These are phyloP conservation scores for Calocybe gangraenosa DNA, from an alignment of 768 basidiomycete species.

Conservation along the genomic window DNA sequence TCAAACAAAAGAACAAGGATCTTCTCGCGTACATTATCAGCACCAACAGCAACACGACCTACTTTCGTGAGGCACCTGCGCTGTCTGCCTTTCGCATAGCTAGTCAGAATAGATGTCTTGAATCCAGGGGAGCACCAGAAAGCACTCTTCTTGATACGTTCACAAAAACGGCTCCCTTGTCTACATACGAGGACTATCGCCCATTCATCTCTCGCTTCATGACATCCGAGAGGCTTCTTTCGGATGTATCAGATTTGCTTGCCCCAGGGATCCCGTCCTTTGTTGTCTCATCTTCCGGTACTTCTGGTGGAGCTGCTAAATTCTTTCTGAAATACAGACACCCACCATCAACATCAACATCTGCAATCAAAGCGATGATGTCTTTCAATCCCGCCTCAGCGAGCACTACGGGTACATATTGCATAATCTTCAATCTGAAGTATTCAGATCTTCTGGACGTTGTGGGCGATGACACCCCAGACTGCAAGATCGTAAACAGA, in stretches of 20 bases:
- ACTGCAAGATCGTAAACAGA: background rate
- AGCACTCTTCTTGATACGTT: background rate
- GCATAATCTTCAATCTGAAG: slow-evolving; percentile 6
- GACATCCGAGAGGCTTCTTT: slow-evolving; percentile 1
- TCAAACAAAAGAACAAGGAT: background rate
- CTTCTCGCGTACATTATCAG: slow-evolving; percentile 2
- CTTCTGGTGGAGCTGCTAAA: slow-evolving; percentile 12
- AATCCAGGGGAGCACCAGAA: background rate
- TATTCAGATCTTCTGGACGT: slow-evolving; percentile 6
- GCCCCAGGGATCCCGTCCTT: slow-evolving; percentile 15
- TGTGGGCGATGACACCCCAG: background rate
- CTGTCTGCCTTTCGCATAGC: slow-evolving; percentile 5
- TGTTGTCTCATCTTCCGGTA: slow-evolving; percentile 16
- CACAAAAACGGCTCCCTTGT: slow-evolving; percentile 1
- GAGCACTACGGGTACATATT: background rate
- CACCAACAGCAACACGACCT: slow-evolving; percentile 1
- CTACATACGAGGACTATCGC: slow-evolving; percentile 10
- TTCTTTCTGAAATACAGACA: slow-evolving; percentile 15
- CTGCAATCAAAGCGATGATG: background rate
- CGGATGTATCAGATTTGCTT: slow-evolving; percentile 10
- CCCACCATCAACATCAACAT: slow-evolving; percentile 1
- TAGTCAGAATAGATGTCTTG: background rate
- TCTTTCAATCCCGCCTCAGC: background rate
- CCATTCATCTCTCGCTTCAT: slow-evolving; percentile 7
- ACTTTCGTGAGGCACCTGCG: slow-evolving; percentile 1